phyloP scores from a whole-genome alignment of 2,329 filamentous ascomycete species.

The Sclerotinia trifoliorum region DNA sequence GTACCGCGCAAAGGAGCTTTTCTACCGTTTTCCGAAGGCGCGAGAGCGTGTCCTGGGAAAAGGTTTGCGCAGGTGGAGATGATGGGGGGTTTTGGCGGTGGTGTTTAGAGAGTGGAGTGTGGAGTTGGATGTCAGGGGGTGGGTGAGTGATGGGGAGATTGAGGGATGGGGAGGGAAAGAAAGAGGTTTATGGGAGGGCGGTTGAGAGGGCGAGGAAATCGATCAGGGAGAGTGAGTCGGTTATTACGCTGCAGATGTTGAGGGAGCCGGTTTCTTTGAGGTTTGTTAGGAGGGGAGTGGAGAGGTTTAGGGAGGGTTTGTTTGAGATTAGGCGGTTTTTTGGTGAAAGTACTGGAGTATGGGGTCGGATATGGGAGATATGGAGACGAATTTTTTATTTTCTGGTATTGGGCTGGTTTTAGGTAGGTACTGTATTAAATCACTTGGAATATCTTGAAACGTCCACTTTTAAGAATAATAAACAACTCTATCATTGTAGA shows the following conservation, averaged over 20 bases:
- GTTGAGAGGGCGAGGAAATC: constrained; percentile 23
- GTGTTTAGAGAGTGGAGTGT: constrained; percentile 27
- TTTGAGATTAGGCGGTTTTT: background rate
- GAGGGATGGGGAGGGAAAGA: constrained; percentile 21
- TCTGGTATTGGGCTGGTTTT: background rate
- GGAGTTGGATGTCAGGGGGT: constrained; percentile 27
- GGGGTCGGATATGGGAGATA: background rate
- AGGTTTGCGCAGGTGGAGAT: constrained; percentile 40
- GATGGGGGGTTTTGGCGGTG: constrained; percentile 32
- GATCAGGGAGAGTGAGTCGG: constrained; percentile 19
- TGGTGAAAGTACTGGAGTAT: background rate
- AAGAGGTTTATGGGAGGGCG: constrained; percentile 25
- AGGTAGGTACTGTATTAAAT: background rate
- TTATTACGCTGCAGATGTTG: constrained; percentile 25
- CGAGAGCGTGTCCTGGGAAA: constrained; percentile 41
- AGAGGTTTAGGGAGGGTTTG: constrained; percentile 22
- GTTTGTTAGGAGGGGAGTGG: constrained; percentile 26
- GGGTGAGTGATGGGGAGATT: constrained; percentile 29
- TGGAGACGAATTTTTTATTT: background rate
- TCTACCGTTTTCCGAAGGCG: constrained; percentile 38
- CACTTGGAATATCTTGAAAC: background rate
- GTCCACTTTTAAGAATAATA: background rate
- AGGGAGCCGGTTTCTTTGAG: constrained; percentile 25
- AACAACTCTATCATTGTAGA: background rate
- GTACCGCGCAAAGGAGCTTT: constrained; percentile 30